A percentile compares a stretch with the other conserved stretches of the same genome.
Conservation (phyloP, 176 grass and related monocot genomes). For the Aegilops speltoides region DNA sequence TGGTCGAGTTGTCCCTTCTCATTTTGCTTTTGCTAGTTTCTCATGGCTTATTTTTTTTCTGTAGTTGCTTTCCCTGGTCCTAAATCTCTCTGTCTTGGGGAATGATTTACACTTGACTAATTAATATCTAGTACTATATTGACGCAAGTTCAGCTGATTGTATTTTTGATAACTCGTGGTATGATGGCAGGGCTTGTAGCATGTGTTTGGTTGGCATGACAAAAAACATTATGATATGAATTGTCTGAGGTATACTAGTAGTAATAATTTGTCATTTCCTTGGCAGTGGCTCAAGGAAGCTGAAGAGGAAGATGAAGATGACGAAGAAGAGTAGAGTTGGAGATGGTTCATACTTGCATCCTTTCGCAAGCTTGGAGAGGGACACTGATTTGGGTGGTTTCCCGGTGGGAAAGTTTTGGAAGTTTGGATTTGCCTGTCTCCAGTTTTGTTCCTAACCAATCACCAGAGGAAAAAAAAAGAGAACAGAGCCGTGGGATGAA, state of each 20-base stretch:
- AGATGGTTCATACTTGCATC: not conserved
- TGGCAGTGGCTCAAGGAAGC: slow-evolving; percentile 76
- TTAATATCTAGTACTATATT: not conserved
- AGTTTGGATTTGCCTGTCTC: slow-evolving; percentile 31
- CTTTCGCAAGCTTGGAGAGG: not conserved
- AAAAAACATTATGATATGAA: not conserved
- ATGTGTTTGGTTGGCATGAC: not conserved
- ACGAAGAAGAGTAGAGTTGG: slow-evolving; percentile 42
- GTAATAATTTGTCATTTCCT: not conserved
- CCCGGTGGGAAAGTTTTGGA: slow-evolving; percentile 44
- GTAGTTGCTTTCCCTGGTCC: not conserved
- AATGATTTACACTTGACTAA: not conserved
- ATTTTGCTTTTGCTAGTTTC: not conserved
- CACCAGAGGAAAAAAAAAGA: not conserved
- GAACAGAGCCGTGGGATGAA: not conserved
- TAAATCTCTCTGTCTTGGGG: not conserved
- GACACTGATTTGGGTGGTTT: slow-evolving; percentile 16
- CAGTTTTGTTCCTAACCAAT: slow-evolving; percentile 39
- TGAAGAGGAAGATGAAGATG: slow-evolving; percentile 62
- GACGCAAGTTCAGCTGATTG: not conserved
- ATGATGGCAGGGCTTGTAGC: not conserved
- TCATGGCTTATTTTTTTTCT: not conserved
- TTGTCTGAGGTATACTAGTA: not conserved
- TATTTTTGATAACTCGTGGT: not conserved
- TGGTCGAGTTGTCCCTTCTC: not conserved